Percentiles rank a stretch among this genome's conserved stretches.
phyloP scores from a whole-genome alignment of 2,329 filamentous ascomycete species.

The Fusarium brevicatenulatum region DNA sequence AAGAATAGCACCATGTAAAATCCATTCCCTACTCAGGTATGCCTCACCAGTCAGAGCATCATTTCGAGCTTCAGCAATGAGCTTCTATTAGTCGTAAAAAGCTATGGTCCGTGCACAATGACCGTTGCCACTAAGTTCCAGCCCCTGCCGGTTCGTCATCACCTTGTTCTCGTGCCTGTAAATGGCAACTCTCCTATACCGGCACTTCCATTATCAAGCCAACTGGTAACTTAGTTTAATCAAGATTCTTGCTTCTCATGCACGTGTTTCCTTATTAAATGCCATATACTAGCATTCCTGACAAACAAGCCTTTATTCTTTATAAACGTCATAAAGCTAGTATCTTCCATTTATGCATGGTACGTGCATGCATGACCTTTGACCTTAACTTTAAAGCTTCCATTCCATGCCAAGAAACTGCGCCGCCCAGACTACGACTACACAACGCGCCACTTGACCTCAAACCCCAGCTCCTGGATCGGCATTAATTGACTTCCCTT shows the following conservation, averaged over 20 bases:
- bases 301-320: not conserved
- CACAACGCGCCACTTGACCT: conserved; percentile 30
- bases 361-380: conserved; percentile 5
- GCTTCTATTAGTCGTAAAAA: conserved; percentile 5
- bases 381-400: conserved; percentile 10
- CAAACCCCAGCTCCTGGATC: not conserved
- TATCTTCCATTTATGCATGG: not conserved
- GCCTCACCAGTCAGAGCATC: not conserved
- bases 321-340: not conserved
- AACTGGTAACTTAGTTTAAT: too few relatives aligned
- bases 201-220: not conserved
- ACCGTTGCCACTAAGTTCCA: conserved; percentile 15
- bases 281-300: not conserved
- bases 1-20: too few relatives aligned
- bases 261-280: not conserved
- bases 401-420: conserved; percentile 36
- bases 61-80: not conserved
- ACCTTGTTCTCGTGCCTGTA: conserved; percentile 21
- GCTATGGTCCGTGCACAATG: conserved; percentile 25
- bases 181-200: not conserved
- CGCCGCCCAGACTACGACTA: conserved; percentile 25
- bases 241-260: not conserved
- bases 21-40: too few relatives aligned
- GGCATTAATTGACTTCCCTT: not conserved
- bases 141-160: conserved; percentile 31